Evolutionary conservation across 148 eudicot species (phyloP), one percentile per base, ranked within the genome.

Genomic region (Cornus controversa): DNA sequence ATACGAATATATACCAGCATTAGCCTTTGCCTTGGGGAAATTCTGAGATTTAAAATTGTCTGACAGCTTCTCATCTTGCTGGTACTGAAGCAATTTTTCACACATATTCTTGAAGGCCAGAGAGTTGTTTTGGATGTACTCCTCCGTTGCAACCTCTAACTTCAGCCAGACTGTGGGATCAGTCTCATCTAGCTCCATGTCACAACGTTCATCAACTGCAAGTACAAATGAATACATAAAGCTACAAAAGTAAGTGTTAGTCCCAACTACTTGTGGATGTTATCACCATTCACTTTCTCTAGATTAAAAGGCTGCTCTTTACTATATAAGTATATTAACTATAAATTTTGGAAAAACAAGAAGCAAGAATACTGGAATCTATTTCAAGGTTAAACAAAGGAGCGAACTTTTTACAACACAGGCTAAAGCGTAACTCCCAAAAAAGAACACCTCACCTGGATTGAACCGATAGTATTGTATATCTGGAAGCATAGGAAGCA

Each of bases 101-200:
- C 95, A 91, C 37, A 88, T 87, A 83, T 79, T 86, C 83, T 87
- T 93, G 82, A 96, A 90, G 45, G 89, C 90, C 37, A 72, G 80
- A 26, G 97, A 82, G 72, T 91, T 93, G 68, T 75, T 90, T 81
- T 86, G 79, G 66, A 93, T 87, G 81, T 90, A 96, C 78, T 93
- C 98, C 73, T 92, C 91, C 29, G 99, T 85, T 16, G 97, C 98
- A 78, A 85, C 84, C 84, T 96, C 99, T 75, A 96, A 82, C 86
- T 87, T 90, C 83, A 84, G 68, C 99, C 99, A 96, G 70, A 88
- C 82, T 23, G 94, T 85, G 22, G 99, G 99, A 77, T 96, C 99
- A 62, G 99, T 96, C 80, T 96, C 99, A 85, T 96, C 99, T 63
- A 96, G 83, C 79, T 93, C 95, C 99, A 96, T 96, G 79, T 93